Conservation (phyloP, 305 asterid genomes). For the Rubia peregrina region DNA sequence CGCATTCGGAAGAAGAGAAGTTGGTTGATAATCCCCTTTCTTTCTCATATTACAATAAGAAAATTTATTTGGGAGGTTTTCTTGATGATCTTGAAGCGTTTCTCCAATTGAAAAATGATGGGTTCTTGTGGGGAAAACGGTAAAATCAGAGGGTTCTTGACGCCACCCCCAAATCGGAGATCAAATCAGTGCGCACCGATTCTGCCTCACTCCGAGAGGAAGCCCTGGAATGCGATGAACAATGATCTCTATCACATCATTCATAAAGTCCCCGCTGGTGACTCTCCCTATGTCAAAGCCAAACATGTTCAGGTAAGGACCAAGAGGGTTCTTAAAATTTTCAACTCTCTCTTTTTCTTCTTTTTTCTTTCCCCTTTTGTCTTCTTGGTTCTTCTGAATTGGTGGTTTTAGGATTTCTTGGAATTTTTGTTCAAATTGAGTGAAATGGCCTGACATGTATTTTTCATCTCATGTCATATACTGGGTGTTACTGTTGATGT, state of each 20-base stretch:
- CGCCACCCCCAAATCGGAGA: conserved; percentile 63
- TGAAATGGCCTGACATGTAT: not conserved
- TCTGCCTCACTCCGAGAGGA: conserved; percentile 43
- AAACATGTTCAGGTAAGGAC: conserved; percentile 70
- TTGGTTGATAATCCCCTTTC: not conserved
- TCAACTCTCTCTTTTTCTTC: not conserved
- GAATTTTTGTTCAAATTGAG: not conserved
- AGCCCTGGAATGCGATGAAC: conserved; percentile 31
- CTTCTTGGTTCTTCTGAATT: not conserved
- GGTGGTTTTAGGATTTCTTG: not conserved
- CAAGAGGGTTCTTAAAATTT: not conserved
- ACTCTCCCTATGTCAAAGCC: conserved; percentile 84
- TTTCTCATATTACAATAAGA: not conserved
- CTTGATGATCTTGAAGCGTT: not conserved
- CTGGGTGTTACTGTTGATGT: not conserved
- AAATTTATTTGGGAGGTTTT: not conserved
- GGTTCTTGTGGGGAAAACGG: conserved; percentile 14
- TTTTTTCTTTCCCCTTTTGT: not conserved
- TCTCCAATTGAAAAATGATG: conserved; percentile 12
- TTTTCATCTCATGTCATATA: not conserved
- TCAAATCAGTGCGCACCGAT: conserved; percentile 27
- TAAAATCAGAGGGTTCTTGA: conserved; percentile 48
- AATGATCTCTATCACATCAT: conserved; percentile 45
- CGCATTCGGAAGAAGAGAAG: not conserved
- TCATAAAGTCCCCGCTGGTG: conserved; percentile 80